These are phyloP conservation scores for Bremia lactucae DNA, from an alignment of 352 stramenopile species.

Conservation along the genomic window DNA sequence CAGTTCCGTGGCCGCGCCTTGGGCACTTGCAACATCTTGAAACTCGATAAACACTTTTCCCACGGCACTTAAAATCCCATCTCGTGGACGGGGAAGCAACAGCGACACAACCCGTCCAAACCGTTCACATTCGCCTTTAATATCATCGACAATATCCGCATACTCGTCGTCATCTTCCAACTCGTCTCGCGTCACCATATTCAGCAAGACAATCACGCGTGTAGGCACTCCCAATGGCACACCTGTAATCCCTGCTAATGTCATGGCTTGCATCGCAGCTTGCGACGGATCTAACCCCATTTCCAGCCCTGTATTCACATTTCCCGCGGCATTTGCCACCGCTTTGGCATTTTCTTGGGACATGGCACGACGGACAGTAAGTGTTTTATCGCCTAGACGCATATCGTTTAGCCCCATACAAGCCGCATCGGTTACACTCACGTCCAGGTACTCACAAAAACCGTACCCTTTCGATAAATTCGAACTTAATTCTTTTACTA, in stretches of 20 bases:
- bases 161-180: slow-evolving; percentile 93
- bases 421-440: slow-evolving; percentile 84
- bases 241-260: slow-evolving; percentile 42
- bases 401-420: slow-evolving; percentile 94
- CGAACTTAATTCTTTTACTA: slow-evolving; percentile 89
- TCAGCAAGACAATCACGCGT: slow-evolving; percentile 90
- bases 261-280: slow-evolving; percentile 60
- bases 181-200: slow-evolving; percentile 97
- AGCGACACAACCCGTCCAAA: slow-evolving; percentile 72
- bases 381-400: slow-evolving; percentile 85
- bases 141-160: slow-evolving; percentile 92
- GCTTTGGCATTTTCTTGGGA: slow-evolving; percentile 61
- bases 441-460: slow-evolving; percentile 96
- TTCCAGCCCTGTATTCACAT: slow-evolving; percentile 53
- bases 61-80: slow-evolving; percentile 42
- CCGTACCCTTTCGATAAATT: slow-evolving; percentile 94
- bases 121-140: slow-evolving; percentile 92
- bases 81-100: slow-evolving; percentile 60
- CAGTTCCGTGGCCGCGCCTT: slow-evolving; percentile 78
- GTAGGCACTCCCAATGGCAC: slow-evolving; percentile 52
- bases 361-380: slow-evolving; percentile 85
- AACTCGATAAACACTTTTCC: slow-evolving; percentile 92
- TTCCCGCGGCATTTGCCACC: slow-evolving; percentile 48
- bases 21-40: slow-evolving; percentile 63
- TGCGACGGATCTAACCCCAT: slow-evolving; percentile 59